These are phyloP conservation scores for Stentor roeselii DNA, from an alignment of 73 alveolate species.

Conservation along the genomic window DNA sequence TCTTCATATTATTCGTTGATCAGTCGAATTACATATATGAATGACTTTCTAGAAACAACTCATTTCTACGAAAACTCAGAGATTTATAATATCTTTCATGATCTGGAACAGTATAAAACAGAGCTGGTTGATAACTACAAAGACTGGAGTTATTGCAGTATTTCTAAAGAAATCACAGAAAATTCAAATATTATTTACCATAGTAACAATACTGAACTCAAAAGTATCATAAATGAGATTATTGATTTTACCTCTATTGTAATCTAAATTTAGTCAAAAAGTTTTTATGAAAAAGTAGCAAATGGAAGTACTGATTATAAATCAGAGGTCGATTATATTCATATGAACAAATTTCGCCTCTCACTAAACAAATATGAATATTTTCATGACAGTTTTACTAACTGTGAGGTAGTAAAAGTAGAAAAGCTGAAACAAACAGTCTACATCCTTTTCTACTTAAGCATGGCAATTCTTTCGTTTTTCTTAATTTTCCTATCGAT, in stretches of 20 bases:
- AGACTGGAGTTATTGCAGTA: neutral
- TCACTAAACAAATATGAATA: no score
- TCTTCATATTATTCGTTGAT: neutral
- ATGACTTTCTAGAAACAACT: neutral
- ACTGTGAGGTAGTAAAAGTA: neutral
- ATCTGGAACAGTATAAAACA: neutral
- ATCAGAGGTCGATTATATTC: neutral
- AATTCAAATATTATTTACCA: no score
- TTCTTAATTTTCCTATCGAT: no score
- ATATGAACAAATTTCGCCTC: neutral
- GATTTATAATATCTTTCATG: neutral
- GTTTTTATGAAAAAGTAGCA: neutral
- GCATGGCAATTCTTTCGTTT: no score
- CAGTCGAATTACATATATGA: neutral
- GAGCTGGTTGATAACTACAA: neutral
- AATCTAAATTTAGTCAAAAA: neutral
- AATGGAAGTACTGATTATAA: neutral
- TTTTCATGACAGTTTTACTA: neutral
- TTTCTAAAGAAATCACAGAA: neutral
- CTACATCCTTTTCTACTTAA: neutral
- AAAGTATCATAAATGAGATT: neutral
- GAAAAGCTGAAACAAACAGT: neutral
- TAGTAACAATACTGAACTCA: no score
- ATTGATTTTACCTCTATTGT: neutral
- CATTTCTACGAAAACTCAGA: neutral